A percentile compares a stretch with the other conserved stretches of the same genome.
Conservation (phyloP, 139 green algal genomes). For the Chlamydomonas asymmetrica region DNA sequence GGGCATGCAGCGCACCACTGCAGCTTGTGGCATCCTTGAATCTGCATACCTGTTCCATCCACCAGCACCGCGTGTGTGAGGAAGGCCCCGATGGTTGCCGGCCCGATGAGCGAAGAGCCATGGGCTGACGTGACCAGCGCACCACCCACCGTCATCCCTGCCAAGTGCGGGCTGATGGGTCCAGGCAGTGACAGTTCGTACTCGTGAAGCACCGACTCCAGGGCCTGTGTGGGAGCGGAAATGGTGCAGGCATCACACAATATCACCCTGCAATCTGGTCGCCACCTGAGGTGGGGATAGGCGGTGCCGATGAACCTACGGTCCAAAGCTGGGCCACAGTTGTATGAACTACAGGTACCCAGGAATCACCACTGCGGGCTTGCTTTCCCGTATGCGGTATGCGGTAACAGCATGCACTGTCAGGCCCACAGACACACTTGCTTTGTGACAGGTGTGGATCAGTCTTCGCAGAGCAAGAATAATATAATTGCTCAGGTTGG, state of each 20-base stretch:
- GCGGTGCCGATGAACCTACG: not conserved
- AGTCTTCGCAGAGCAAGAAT: not conserved
- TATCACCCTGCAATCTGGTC: not conserved
- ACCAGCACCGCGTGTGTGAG: conserved; percentile 33
- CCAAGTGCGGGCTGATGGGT: conserved; percentile 3
- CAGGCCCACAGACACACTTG: too few relatives aligned
- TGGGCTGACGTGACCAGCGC: conserved; percentile 30
- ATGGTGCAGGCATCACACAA: not conserved
- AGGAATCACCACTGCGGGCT: too few relatives aligned
- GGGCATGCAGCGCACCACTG: not conserved
- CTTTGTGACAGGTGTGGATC: too few relatives aligned
- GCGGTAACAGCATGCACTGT: too few relatives aligned
- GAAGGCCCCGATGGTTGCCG: conserved; percentile 24
- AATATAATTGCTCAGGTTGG: not conserved
- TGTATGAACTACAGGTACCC: too few relatives aligned
- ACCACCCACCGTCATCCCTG: conserved; percentile 24
- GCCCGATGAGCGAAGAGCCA: conserved; percentile 33
- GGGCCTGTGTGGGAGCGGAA: conserved; percentile 5
- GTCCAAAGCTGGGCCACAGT: too few relatives aligned
- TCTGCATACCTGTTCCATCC: conserved; percentile 39
- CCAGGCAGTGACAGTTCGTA: conserved; percentile 40
- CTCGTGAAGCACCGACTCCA: conserved; percentile 28
- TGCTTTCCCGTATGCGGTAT: too few relatives aligned
- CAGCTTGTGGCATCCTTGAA: not conserved
- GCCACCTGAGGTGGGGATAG: not conserved